Percentiles rank a stretch among this genome's conserved stretches.
Evolutionary conservation across 2,329 filamentous ascomycete genomes (phyloP).

Genomic region (Epichloe hybrida): DNA sequence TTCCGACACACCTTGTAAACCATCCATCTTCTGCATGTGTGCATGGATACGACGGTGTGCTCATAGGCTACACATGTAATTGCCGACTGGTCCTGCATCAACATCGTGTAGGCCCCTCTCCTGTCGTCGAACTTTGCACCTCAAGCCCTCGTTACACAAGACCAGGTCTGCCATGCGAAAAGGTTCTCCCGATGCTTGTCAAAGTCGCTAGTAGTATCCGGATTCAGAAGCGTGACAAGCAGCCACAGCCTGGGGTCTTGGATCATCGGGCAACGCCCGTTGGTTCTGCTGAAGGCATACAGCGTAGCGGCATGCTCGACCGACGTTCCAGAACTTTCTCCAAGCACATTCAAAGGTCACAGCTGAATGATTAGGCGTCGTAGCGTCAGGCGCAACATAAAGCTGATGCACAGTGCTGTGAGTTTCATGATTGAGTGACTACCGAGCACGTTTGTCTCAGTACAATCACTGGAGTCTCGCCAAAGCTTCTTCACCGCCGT

Average conservation of each 20-base stretch:
- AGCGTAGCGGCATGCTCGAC: neutral
- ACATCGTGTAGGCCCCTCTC: constrained; percentile 2
- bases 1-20: neutral
- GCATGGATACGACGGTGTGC: neutral
- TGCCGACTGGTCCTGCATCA: neutral
- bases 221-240: constrained; percentile 3
- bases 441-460: constrained; percentile 2
- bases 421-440: constrained; percentile 1
- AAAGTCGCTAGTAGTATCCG: constrained; percentile 5
- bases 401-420: neutral
- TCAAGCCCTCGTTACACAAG: constrained; percentile 2
- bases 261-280: neutral
- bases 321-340: constrained; percentile 2
- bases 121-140: neutral
- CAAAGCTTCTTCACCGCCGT: neutral
- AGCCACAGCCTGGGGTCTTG: neutral
- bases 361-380: neutral
- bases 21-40: constrained; percentile 1
- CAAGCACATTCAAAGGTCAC: neutral
- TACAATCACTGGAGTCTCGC: constrained; percentile 1
- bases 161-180: constrained; percentile 3
- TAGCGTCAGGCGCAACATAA: neutral
- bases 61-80: neutral
- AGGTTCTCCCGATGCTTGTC: constrained; percentile 3
- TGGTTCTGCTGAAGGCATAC: neutral